These are phyloP conservation scores for Eucalyptus erythrocorys DNA, from an alignment of 345 rosid genomes.

Conservation along the genomic window DNA sequence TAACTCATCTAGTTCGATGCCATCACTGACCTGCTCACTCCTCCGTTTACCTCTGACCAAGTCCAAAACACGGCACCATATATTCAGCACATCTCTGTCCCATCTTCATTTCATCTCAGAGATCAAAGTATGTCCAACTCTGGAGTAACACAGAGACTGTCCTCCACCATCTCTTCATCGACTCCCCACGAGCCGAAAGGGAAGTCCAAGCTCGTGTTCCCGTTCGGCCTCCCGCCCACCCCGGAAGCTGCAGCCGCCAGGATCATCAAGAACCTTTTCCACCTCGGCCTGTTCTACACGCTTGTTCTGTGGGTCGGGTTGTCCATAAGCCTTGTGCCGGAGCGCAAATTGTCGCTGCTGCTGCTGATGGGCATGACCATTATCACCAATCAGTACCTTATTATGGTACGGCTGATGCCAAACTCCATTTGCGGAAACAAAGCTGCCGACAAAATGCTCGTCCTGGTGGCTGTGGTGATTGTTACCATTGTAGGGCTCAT, in stretches of 20 bases:
- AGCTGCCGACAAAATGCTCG: background rate
- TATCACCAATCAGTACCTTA: background rate
- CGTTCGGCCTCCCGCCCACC: background rate
- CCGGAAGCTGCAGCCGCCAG: constrained; percentile 3
- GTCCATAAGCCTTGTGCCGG: constrained; percentile 8
- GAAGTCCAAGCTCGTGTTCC: background rate
- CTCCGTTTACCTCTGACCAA: background rate
- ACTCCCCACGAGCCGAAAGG: background rate
- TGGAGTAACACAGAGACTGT: background rate
- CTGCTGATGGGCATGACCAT: background rate
- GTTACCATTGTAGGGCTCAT: constrained; percentile 1
- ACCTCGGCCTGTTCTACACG: constrained; percentile 5
- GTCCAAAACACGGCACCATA: background rate
- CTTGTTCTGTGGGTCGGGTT: constrained; percentile 9
- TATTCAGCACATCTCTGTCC: background rate
- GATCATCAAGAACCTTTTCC: constrained; percentile 1
- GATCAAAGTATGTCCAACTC: background rate
- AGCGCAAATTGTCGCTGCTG: constrained; percentile 5
- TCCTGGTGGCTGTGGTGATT: background rate
- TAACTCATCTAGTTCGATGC: background rate
- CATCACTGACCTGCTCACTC: background rate
- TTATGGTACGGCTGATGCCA: constrained; percentile 2
- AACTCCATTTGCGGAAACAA: background rate
- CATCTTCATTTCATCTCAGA: background rate
- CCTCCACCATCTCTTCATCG: background rate